Conservation (phyloP, 352 stramenopile genomes). For the Plasmopara viticola region DNA sequence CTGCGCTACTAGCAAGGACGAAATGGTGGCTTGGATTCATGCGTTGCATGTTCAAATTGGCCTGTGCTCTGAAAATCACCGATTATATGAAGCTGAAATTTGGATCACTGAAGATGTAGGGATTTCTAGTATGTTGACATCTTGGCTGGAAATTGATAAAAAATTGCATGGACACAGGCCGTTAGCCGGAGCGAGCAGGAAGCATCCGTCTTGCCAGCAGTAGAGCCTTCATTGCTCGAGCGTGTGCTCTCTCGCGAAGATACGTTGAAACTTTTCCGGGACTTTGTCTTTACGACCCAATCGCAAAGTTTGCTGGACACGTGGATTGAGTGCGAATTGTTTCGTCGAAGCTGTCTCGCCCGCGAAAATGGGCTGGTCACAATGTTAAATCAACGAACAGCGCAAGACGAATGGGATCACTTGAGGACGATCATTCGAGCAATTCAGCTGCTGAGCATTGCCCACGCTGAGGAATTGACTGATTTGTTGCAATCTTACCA, state of each 20-base stretch:
- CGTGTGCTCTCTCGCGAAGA: constrained; percentile 68
- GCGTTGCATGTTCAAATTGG: constrained; percentile 75
- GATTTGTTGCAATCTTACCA: constrained; percentile 61
- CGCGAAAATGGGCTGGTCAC: constrained; percentile 45
- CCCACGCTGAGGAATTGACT: constrained; percentile 46
- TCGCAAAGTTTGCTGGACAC: constrained; percentile 68
- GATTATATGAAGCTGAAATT: constrained; percentile 74
- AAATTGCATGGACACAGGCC: constrained; percentile 26
- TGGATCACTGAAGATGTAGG: constrained; percentile 81
- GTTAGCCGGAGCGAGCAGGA: constrained; percentile 58
- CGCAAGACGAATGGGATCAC: constrained; percentile 77
- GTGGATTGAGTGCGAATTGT: constrained; percentile 82
- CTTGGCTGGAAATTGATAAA: background rate
- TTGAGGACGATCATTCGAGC: constrained; percentile 57
- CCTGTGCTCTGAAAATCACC: constrained; percentile 72
- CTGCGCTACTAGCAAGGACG: constrained; percentile 68
- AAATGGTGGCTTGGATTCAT: constrained; percentile 79
- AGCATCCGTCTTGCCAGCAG: constrained; percentile 25
- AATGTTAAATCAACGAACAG: constrained; percentile 27
- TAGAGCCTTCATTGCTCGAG: constrained; percentile 59
- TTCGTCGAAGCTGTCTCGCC: constrained; percentile 59
- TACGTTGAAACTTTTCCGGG: constrained; percentile 71
- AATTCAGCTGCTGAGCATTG: constrained; percentile 49
- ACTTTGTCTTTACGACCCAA: constrained; percentile 62
- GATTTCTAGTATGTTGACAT: constrained; percentile 1